Percentiles rank a stretch among this genome's conserved stretches.
Evolutionary conservation across 192 early-diverging fungal genomes (phyloP).

Genomic region (Mortierella antarctica): DNA sequence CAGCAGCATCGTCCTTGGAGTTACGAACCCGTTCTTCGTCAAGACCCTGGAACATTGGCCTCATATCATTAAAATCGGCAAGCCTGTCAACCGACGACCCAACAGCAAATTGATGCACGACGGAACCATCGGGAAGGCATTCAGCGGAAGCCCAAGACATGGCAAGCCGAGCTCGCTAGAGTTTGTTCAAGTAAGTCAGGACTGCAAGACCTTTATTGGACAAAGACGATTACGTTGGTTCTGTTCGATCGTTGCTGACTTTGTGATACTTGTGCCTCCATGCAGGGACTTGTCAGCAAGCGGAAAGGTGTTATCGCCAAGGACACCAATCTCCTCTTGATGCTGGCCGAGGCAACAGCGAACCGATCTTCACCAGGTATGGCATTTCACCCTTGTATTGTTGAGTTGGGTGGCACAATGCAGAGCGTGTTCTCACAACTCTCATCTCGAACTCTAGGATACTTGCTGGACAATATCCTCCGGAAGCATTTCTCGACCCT

Average conservation of each 20-base stretch:
- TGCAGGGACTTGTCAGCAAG: conserved; percentile 69
- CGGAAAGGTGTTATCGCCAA: conserved; percentile 84
- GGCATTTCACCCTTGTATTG: no score
- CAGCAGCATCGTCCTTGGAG: conserved; percentile 87
- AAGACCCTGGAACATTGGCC: conserved; percentile 95
- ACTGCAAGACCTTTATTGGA: not conserved
- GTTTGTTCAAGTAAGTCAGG: conserved; percentile 55
- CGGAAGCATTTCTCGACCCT: conserved; percentile 93
- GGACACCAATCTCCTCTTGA: conserved; percentile 85
- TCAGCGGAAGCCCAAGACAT: conserved; percentile 10
- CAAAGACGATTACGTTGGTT: not conserved
- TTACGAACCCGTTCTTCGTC: conserved; percentile 94
- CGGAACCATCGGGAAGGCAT: conserved; percentile 26
- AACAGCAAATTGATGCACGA: conserved; percentile 31
- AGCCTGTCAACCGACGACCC: conserved; percentile 46
- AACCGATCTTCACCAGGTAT: conserved; percentile 74
- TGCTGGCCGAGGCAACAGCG: conserved; percentile 77
- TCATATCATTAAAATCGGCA: conserved; percentile 72
- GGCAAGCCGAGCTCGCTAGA: conserved; percentile 55
- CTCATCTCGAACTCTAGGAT: conserved; percentile 54
- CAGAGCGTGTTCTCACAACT: not conserved
- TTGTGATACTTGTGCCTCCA: not conserved
- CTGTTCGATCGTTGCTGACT: not conserved
- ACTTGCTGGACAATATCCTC: conserved; percentile 91
- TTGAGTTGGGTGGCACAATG: no score